Evolutionary conservation across 169 alveolate species (phyloP).

Genomic region (Eimeria maxima): DNA sequence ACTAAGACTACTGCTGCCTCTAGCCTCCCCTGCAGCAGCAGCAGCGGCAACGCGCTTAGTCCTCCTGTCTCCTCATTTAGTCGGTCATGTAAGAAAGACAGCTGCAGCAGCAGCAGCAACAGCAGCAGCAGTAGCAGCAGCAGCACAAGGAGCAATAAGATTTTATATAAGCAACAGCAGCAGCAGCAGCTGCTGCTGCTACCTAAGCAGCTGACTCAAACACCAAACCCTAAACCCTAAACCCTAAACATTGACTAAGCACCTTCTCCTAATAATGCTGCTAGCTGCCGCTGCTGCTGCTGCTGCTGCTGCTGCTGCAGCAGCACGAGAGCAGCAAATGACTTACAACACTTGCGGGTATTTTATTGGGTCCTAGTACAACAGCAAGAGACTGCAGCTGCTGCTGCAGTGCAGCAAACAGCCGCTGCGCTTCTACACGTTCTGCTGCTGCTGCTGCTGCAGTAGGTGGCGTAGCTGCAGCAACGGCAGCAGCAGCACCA

Average conservation of each 20-base stretch:
- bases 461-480: slow-evolving; percentile 35
- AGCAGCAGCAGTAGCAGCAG: slow-evolving; percentile 54
- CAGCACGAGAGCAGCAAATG: no score
- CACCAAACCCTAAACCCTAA: not conserved
- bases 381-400: slow-evolving; percentile 64
- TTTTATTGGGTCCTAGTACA: slow-evolving; percentile 16
- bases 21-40: slow-evolving; percentile 71
- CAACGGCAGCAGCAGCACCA: not conserved
- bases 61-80: slow-evolving; percentile 14
- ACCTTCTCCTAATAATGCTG: not conserved
- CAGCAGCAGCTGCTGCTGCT: not conserved
- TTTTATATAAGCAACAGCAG: not conserved
- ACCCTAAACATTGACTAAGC: not conserved
- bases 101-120: slow-evolving; percentile 65
- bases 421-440: slow-evolving; percentile 49
- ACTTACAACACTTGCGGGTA: slow-evolving; percentile 37
- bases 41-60: slow-evolving; percentile 5
- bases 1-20: slow-evolving; percentile 52
- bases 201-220: not conserved
- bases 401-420: slow-evolving; percentile 68
- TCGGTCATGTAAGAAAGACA: slow-evolving; percentile 22
- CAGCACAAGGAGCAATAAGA: slow-evolving; percentile 27
- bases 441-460: slow-evolving; percentile 74
- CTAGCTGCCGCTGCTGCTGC: slow-evolving; percentile 40
- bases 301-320: slow-evolving; percentile 35